Base-by-base conservation (phyloP, 306 rosid genomes). In the Cucurbita moschata region DNA sequence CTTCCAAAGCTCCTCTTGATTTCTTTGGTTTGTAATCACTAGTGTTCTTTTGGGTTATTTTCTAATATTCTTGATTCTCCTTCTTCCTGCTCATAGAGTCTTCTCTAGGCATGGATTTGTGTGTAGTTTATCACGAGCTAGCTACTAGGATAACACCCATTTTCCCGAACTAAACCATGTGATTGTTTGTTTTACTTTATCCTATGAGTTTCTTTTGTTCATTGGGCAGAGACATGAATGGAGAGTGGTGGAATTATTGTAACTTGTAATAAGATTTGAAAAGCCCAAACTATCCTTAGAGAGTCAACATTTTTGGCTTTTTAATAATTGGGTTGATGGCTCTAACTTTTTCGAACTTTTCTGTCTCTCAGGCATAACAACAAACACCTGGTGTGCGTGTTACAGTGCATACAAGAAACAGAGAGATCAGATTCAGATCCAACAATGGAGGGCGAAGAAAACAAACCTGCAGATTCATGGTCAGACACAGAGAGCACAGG, bases 401-500 rank as follows among this genome's bases (percentile, higher is more conserved):
- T 10, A 15, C 58, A 55, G 42, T 49, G 47, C 47, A 62, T 39
- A 62, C 3, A 15, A 23, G 4, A 67, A 40, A 43, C 13, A 66
- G 35, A 65, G 26, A 46, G 12, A 50, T 61, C 38, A 69, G 52
- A 54, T 39, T 42, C 51, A 44, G 62, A 52, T 68, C 18, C 57
- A 42, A 49, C 26, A 49, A 82, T 88, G 98, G 96, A 92, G 88
- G 85, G 83, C 71, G 83, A 88, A 75, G 92, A 88, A 47, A 79
- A 79, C 49, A 70, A 70, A 70, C 81, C 71, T 8, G 47, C 26
- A 0, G 92, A 86, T 14, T 44, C 79, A 18, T 85, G 77, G 82
- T 86, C 96, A 8, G 97, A 92, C 26, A 76, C 87, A 0, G 92
- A 76, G 42, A 88, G 87, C 80, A 69, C 37, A 0, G 85, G 83